These are phyloP conservation scores for Coccomyxa sp. DNA, from an alignment of 139 green algal species.

Conservation along the genomic window DNA sequence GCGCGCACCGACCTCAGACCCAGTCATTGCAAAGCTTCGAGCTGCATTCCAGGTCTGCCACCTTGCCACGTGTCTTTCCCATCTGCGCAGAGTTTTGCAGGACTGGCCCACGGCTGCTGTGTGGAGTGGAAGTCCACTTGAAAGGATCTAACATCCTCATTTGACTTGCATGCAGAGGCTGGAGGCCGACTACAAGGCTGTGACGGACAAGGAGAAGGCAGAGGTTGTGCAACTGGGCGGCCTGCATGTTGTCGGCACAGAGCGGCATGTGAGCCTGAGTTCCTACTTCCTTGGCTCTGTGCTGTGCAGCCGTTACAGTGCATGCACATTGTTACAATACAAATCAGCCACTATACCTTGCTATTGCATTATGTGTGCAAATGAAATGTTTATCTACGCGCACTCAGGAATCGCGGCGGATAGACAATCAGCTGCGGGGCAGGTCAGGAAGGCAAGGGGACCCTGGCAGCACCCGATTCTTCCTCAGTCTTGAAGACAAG, in stretches of 20 bases:
- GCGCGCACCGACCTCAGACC: constrained; percentile 77
- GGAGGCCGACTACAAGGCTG: constrained; percentile 77
- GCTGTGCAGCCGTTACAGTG: background rate
- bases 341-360: background rate
- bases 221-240: constrained; percentile 74
- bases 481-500: constrained; percentile 92
- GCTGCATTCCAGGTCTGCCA: constrained; percentile 49
- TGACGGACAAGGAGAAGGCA: constrained; percentile 85
- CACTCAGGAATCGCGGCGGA: constrained; percentile 75
- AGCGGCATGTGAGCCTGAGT: constrained; percentile 62
- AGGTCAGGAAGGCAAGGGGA: constrained; percentile 83
- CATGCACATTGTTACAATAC: background rate
- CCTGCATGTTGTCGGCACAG: constrained; percentile 94
- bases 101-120: no score
- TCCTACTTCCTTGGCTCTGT: background rate
- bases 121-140: no score
- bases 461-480: constrained; percentile 89
- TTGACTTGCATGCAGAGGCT: constrained; percentile 44
- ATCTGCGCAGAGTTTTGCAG: background rate
- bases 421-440: constrained; percentile 97
- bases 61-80: background rate
- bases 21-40: constrained; percentile 55
- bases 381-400: background rate
- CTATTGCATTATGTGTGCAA: background rate
- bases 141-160: background rate